These are phyloP conservation scores for Glomus cerebriforme DNA, from an alignment of 192 early-diverging fungal species.

Conservation along the genomic window DNA sequence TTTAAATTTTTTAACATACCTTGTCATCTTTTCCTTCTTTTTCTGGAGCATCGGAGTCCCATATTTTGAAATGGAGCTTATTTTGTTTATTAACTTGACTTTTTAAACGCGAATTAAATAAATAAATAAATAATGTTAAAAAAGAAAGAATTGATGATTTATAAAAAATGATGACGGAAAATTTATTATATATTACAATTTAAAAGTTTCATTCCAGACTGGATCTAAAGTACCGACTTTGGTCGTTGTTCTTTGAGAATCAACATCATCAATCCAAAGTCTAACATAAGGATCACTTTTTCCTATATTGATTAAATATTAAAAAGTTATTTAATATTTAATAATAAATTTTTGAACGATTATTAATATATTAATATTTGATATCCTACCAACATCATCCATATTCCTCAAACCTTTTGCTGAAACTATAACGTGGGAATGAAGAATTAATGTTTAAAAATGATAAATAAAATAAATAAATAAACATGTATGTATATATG, in stretches of 20 bases:
- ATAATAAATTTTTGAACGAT: no score
- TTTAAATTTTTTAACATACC: background rate
- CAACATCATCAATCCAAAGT: conserved; percentile 36
- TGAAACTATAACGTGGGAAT: background rate
- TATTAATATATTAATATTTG: no score
- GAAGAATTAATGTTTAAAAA: background rate
- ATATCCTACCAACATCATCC: background rate
- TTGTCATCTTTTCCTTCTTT: conserved; percentile 28
- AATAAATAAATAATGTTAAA: conserved; percentile 24
- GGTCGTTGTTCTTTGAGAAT: conserved; percentile 33
- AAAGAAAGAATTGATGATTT: background rate
- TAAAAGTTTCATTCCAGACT: conserved; percentile 41
- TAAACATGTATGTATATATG: no score
- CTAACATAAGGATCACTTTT: conserved; percentile 26
- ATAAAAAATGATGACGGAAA: background rate
- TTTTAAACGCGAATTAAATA: conserved; percentile 20
- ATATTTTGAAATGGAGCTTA: conserved; percentile 30
- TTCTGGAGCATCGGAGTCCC: conserved; percentile 33
- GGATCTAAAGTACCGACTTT: conserved; percentile 27
- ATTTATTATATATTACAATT: conserved; percentile 26
- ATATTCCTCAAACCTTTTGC: background rate
- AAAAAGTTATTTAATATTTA: background rate
- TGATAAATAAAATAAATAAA: background rate
- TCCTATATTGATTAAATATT: background rate
- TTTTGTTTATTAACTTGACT: conserved; percentile 5